Percentiles rank a stretch among this genome's conserved stretches.
phyloP scores from a whole-genome alignment of 169 alveolate genomes.

The Condylostoma magnum region DNA sequence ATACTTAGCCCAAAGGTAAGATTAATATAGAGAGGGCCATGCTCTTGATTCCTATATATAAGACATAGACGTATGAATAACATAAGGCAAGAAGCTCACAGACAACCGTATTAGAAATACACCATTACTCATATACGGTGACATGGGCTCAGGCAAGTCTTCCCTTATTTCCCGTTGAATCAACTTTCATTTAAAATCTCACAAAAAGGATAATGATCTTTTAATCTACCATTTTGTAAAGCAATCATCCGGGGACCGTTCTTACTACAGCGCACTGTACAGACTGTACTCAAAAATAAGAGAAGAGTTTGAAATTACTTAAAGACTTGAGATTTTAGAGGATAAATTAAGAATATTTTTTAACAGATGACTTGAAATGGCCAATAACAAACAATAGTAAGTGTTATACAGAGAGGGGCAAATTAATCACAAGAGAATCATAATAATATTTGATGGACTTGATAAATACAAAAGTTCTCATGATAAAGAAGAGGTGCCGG shows the following conservation, averaged over 20 bases:
- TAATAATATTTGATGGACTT: slow-evolving; percentile 45
- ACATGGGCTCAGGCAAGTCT: slow-evolving; percentile 1
- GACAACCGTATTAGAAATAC: too few relatives aligned
- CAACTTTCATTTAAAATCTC: slow-evolving; percentile 11
- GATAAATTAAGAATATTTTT: slow-evolving; percentile 1
- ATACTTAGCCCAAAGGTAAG: too few relatives aligned
- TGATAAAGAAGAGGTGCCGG: slow-evolving; percentile 45
- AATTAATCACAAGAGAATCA: slow-evolving; percentile 20
- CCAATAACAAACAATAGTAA: not conserved
- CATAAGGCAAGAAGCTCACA: too few relatives aligned
- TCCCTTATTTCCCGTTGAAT: not conserved
- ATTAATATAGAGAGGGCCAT: too few relatives aligned
- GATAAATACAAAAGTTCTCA: slow-evolving; percentile 35
- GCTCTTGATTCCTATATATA: too few relatives aligned
- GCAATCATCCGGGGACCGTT: not conserved
- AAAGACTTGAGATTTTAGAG: not conserved
- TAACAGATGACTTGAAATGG: not conserved
- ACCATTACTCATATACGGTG: slow-evolving; percentile 7
- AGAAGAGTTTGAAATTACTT: not conserved
- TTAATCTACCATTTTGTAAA: not conserved
- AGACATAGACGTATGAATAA: too few relatives aligned
- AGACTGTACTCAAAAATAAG: not conserved
- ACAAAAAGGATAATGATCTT: slow-evolving; percentile 14
- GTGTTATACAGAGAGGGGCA: too few relatives aligned
- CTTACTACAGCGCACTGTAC: not conserved